A percentile compares a stretch with the other conserved stretches of the same genome.
phyloP scores from a whole-genome alignment of 2,329 filamentous ascomycete genomes.

The Fusarium mundagurra region DNA sequence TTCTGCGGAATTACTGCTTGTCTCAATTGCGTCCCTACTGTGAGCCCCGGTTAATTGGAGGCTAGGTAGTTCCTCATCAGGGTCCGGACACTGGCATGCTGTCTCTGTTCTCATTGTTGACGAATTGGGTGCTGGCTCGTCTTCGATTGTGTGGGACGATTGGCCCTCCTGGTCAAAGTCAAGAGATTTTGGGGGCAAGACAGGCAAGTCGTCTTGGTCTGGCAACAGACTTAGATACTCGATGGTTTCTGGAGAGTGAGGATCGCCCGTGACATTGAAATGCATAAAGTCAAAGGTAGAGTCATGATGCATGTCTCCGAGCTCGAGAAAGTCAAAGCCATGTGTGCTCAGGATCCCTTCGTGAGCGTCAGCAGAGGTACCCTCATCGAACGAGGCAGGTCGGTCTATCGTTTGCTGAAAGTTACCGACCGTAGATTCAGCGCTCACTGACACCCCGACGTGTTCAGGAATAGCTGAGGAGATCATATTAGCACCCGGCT shows the following conservation, averaged over 20 bases:
- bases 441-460: rapidly evolving
- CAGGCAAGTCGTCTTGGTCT: rapidly evolving
- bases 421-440: rapidly evolving
- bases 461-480: too few relatives aligned
- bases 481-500: rapidly evolving
- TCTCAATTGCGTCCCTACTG: rapidly evolving
- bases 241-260: rapidly evolving
- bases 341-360: rapidly evolving
- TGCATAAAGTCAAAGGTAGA: background rate
- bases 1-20: background rate
- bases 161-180: too few relatives aligned
- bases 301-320: background rate
- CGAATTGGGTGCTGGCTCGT: rapidly evolving
- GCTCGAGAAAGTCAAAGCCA: background rate
- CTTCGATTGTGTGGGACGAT: background rate
- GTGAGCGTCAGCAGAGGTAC: rapidly evolving
- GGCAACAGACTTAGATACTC: background rate
- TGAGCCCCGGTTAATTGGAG: rapidly evolving
- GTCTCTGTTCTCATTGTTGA: rapidly evolving
- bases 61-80: rapidly evolving
- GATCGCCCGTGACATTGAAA: background rate
- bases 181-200: rapidly evolving
- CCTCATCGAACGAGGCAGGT: rapidly evolving
- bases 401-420: too few relatives aligned
- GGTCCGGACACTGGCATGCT: rapidly evolving